Conservation (phyloP, 176 grass and related monocot genomes). For the Zoysia japonica region DNA sequence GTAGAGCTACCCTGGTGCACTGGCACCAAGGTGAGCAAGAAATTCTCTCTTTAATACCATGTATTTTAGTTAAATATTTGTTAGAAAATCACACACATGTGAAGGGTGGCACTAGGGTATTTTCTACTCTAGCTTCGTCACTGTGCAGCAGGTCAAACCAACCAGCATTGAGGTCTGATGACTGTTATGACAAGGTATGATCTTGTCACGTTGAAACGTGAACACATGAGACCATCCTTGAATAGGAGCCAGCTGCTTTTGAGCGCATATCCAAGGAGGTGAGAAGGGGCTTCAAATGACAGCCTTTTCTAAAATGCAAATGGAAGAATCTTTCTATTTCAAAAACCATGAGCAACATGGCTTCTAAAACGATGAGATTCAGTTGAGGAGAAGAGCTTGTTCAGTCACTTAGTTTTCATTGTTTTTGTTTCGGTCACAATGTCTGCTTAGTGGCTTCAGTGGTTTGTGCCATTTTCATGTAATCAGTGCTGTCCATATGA, state of each 20-base stretch:
- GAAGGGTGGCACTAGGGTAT: too few relatives aligned
- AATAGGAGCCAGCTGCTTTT: background rate
- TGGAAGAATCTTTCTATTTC: background rate
- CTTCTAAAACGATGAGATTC: background rate
- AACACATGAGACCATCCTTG: background rate
- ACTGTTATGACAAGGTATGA: background rate
- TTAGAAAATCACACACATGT: too few relatives aligned
- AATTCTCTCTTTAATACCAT: too few relatives aligned
- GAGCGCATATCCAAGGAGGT: background rate
- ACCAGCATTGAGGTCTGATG: background rate
- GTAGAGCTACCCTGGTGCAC: too few relatives aligned
- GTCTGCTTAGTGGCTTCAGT: background rate
- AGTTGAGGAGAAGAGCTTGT: background rate
- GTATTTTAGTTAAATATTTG: too few relatives aligned
- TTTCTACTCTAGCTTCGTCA: too few relatives aligned
- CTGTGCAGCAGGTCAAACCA: background rate
- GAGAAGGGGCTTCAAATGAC: background rate
- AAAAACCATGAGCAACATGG: background rate
- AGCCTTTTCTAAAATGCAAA: background rate
- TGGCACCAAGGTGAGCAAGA: too few relatives aligned
- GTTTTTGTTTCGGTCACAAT: background rate
- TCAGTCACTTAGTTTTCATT: background rate
- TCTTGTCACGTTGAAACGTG: background rate
- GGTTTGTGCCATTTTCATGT: background rate
- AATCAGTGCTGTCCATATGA: background rate